Conservation (phyloP, 495 filamentous ascomycete species). For the Delitschia confertaspora region DNA sequence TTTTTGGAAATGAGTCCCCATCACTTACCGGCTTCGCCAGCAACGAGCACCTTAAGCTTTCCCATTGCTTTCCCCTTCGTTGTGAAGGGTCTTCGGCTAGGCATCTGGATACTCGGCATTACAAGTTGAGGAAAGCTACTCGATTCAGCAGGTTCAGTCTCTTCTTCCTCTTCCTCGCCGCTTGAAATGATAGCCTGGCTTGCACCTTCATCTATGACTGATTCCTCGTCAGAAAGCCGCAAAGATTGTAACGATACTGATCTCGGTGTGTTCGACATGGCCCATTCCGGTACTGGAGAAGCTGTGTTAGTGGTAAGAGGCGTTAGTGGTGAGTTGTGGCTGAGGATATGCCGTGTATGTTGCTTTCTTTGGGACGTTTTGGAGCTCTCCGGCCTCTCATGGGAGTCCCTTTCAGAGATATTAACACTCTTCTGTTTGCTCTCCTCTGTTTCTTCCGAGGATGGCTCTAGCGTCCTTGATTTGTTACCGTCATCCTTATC, state of each 20-base stretch:
- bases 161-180: slow-evolving; percentile 41
- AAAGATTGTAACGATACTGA: slow-evolving; percentile 46
- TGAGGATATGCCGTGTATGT: slow-evolving; percentile 5
- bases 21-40: slow-evolving; percentile 66
- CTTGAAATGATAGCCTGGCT: slow-evolving; percentile 42
- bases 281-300: slow-evolving; percentile 40
- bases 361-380: slow-evolving; percentile 28
- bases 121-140: slow-evolving; percentile 72
- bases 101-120: slow-evolving; percentile 97
- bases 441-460: too few relatives aligned
- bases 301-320: slow-evolving; percentile 41
- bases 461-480: not conserved
- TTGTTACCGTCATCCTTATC: slow-evolving; percentile 26
- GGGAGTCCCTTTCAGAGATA: slow-evolving; percentile 2
- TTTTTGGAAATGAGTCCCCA: not conserved
- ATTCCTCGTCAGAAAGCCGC: slow-evolving; percentile 40
- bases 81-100: slow-evolving; percentile 86
- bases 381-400: slow-evolving; percentile 9
- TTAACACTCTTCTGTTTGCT: not conserved
- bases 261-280: slow-evolving; percentile 35
- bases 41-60: slow-evolving; percentile 76
- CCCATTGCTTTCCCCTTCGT: slow-evolving; percentile 75
- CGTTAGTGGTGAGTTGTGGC: slow-evolving; percentile 43
- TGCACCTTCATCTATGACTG: slow-evolving; percentile 43
- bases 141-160: slow-evolving; percentile 27